These are phyloP conservation scores for Aspergillus fijiensis DNA, from an alignment of 2,329 filamentous ascomycete species.

Conservation along the genomic window DNA sequence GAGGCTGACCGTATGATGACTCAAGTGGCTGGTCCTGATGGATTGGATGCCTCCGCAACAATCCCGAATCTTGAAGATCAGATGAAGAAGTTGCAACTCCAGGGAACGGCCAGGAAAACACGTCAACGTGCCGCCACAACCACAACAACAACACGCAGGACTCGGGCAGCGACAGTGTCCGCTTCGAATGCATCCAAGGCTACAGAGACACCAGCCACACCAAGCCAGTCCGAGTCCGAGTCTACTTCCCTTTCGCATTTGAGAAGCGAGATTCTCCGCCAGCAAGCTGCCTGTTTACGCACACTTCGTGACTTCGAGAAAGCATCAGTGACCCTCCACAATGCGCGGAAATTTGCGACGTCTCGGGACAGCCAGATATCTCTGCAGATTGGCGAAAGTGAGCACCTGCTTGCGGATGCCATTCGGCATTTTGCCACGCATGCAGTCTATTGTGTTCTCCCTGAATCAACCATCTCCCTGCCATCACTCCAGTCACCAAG, in stretches of 20 bases:
- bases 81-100: constrained; percentile 44
- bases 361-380: constrained; percentile 64
- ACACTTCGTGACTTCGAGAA: constrained; percentile 54
- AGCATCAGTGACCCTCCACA: constrained; percentile 55
- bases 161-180: constrained; percentile 21
- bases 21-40: constrained; percentile 39
- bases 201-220: neutral
- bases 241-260: constrained; percentile 45
- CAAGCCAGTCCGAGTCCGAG: constrained; percentile 37
- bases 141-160: constrained; percentile 6
- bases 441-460: constrained; percentile 82
- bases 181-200: constrained; percentile 18
- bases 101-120: constrained; percentile 25
- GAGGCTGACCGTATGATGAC: constrained; percentile 48
- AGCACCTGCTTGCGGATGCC: constrained; percentile 40
- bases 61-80: constrained; percentile 43
- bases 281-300: constrained; percentile 52
- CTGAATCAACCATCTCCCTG: constrained; percentile 88
- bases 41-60: constrained; percentile 27
- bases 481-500: constrained; percentile 59
- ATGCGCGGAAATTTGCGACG: constrained; percentile 33
- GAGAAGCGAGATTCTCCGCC: constrained; percentile 51
- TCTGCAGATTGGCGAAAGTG: constrained; percentile 37
- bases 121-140: constrained; percentile 29
- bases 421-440: constrained; percentile 64